Percentiles rank a stretch among this genome's conserved stretches.
Conservation (phyloP, 2,329 filamentous ascomycete genomes). For the Drechslera avenae region DNA sequence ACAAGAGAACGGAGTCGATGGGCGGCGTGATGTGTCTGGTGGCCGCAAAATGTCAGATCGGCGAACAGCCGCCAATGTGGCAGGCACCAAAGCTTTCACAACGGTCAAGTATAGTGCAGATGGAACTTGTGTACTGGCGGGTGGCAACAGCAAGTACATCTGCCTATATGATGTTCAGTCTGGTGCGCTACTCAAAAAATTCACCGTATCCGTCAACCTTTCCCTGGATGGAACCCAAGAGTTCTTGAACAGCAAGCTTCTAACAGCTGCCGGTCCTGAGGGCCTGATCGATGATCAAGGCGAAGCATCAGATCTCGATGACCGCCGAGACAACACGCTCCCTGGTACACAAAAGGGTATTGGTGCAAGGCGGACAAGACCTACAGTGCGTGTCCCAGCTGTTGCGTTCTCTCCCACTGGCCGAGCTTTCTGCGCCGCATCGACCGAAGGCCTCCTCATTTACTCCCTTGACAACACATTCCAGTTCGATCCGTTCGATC, state of each 20-base stretch:
- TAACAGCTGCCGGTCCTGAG: constrained; percentile 87
- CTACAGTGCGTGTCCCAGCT: constrained; percentile 82
- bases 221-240: constrained; percentile 95
- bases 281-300: constrained; percentile 87
- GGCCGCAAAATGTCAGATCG: constrained; percentile 88
- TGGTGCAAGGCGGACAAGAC: constrained; percentile 75
- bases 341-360: constrained; percentile 90
- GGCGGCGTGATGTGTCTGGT: constrained; percentile 88
- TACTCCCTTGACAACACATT: constrained; percentile 86
- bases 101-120: constrained; percentile 91
- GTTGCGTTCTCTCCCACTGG: constrained; percentile 90
- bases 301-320: constrained; percentile 86
- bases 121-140: constrained; percentile 86
- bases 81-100: constrained; percentile 88
- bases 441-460: constrained; percentile 90
- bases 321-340: constrained; percentile 76
- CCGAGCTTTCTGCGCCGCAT: constrained; percentile 89
- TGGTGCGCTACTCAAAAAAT: constrained; percentile 91
- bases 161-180: constrained; percentile 95
- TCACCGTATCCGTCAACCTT: constrained; percentile 93
- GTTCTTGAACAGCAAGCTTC: constrained; percentile 87
- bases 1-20: constrained; percentile 85
- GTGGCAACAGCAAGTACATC: constrained; percentile 97
- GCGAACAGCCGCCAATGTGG: constrained; percentile 85
- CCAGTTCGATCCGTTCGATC: constrained; percentile 93